These are phyloP conservation scores for Houttuynia cordata DNA, from an alignment of 164 flowering plant species.

Conservation along the genomic window DNA sequence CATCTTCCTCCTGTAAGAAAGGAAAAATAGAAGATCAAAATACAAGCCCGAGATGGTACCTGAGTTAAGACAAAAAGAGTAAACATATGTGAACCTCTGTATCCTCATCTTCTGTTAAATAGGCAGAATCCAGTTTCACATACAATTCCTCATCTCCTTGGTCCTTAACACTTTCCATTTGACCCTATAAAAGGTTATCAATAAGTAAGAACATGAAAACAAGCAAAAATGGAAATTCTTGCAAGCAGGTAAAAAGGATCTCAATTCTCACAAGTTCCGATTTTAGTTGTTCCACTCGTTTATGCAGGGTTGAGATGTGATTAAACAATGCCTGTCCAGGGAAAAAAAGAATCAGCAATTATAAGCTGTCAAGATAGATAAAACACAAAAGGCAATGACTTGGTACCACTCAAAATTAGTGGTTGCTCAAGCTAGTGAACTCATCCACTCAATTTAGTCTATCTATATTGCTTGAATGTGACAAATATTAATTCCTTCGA, in stretches of 20 bases:
- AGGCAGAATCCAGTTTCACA: conserved; percentile 52
- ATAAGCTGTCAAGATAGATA: background rate
- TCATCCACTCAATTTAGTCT: no score
- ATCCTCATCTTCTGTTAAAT: conserved; percentile 56
- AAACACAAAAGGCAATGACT: background rate
- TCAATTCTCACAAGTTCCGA: conserved; percentile 70
- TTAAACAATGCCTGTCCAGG: conserved; percentile 60
- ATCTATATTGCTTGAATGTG: no score
- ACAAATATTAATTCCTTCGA: background rate
- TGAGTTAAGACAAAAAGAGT: conserved; percentile 1
- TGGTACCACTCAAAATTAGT: no score
- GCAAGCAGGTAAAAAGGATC: conserved; percentile 7
- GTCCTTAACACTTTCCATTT: conserved; percentile 52
- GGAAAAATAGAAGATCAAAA: conserved; percentile 2
- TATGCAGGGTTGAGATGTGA: conserved; percentile 48
- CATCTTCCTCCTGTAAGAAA: conserved; percentile 54
- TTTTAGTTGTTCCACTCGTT: conserved; percentile 41
- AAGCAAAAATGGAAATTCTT: conserved; percentile 2
- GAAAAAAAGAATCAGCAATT: conserved; percentile 5
- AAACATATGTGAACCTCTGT: conserved; percentile 31
- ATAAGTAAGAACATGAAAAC: background rate
- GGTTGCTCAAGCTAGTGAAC: no score
- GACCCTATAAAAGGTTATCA: conserved; percentile 31
- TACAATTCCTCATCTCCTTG: conserved; percentile 58
- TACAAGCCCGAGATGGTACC: background rate